Conservation (phyloP, 2,329 filamentous ascomycete genomes). For the Dactylonectria estremocensis region DNA sequence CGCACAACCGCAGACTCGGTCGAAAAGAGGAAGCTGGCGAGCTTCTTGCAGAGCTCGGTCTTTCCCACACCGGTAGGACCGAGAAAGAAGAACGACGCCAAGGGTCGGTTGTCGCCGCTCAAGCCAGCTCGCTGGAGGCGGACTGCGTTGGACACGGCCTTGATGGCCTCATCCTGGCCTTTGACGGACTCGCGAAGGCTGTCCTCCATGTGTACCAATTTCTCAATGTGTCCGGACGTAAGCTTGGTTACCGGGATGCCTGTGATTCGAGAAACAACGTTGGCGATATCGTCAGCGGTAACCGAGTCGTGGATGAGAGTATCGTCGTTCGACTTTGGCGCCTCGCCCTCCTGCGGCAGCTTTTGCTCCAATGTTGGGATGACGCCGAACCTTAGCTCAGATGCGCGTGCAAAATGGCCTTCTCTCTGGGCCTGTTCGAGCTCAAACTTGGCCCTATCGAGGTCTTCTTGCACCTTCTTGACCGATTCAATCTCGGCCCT, state of each 20-base stretch:
- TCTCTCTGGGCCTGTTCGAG: slow-evolving; percentile 89
- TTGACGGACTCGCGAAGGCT: slow-evolving; percentile 86
- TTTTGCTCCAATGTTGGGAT: slow-evolving; percentile 87
- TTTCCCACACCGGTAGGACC: slow-evolving; percentile 97
- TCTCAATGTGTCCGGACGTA: slow-evolving; percentile 94
- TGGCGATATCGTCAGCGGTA: slow-evolving; percentile 94
- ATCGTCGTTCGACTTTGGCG: slow-evolving; percentile 56
- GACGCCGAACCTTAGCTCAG: slow-evolving; percentile 88
- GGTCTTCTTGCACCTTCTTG: slow-evolving; percentile 89
- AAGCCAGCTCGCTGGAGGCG: slow-evolving; percentile 93
- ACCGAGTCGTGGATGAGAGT: slow-evolving; percentile 92
- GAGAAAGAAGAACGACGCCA: slow-evolving; percentile 98
- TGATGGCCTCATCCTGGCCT: slow-evolving; percentile 94
- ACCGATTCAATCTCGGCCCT: slow-evolving; percentile 87
- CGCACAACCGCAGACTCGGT: slow-evolving; percentile 91
- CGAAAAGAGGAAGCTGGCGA: slow-evolving; percentile 93
- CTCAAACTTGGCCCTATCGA: slow-evolving; percentile 88
- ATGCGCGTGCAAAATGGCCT: slow-evolving; percentile 91
- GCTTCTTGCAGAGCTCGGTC: slow-evolving; percentile 96
- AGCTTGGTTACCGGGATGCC: slow-evolving; percentile 95
- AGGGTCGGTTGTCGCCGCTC: slow-evolving; percentile 90
- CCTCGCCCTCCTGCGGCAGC: slow-evolving; percentile 81
- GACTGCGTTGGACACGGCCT: slow-evolving; percentile 92
- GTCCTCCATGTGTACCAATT: slow-evolving; percentile 96
- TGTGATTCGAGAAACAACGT: slow-evolving; percentile 90